A percentile compares a stretch with the other conserved stretches of the same genome.
phyloP scores from a whole-genome alignment of 495 filamentous ascomycete genomes.

The Cercophora newfieldiana region DNA sequence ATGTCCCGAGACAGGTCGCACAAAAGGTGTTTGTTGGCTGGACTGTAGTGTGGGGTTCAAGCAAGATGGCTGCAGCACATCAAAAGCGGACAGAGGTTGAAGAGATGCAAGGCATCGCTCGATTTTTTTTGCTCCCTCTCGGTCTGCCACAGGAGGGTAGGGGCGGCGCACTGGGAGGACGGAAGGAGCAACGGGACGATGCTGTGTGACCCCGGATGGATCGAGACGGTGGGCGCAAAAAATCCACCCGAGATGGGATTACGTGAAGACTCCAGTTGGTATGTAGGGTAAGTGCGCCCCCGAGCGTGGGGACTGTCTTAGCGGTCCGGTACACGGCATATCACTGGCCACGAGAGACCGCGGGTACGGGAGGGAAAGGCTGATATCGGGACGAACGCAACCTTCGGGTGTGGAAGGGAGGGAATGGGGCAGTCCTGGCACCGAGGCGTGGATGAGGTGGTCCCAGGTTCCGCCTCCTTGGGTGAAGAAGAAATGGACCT shows the following conservation, averaged over 20 bases:
- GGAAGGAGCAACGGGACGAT: slow-evolving; percentile 8
- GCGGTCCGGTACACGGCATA: background rate
- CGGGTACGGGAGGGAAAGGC: background rate
- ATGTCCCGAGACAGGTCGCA: too few relatives aligned
- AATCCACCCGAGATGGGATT: background rate
- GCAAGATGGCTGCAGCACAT: too few relatives aligned
- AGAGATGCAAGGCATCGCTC: background rate
- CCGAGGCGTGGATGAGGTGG: background rate
- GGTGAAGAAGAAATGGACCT: too few relatives aligned
- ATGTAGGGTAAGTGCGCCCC: background rate
- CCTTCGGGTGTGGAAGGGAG: background rate
- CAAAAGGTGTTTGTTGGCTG: too few relatives aligned
- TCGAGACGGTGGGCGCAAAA: background rate
- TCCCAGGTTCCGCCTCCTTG: too few relatives aligned
- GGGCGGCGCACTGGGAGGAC: background rate
- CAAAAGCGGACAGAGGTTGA: background rate
- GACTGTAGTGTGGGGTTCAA: background rate
- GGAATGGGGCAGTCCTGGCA: background rate
- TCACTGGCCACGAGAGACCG: background rate
- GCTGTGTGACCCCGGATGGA: background rate
- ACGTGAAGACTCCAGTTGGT: background rate
- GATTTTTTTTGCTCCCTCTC: background rate
- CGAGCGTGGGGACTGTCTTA: background rate
- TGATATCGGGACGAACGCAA: background rate
- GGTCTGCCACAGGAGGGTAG: background rate